These are phyloP conservation scores for Aspergillus quadricinctus DNA, from an alignment of 2,329 filamentous ascomycete genomes.

Conservation along the genomic window DNA sequence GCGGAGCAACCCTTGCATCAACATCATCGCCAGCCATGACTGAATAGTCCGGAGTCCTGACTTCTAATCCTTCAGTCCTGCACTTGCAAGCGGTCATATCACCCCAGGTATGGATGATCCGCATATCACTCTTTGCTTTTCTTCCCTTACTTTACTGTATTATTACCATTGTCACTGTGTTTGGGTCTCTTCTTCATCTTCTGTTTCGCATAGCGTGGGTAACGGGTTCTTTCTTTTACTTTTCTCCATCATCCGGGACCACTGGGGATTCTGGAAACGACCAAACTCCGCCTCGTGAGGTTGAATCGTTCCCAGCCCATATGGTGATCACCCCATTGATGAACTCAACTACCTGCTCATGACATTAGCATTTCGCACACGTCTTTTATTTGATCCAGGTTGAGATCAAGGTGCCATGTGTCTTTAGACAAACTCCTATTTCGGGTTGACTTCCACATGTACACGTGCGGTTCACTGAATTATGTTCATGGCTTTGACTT, in stretches of 20 bases:
- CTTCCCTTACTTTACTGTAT: conserved; percentile 5
- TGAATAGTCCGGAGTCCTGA: neutral
- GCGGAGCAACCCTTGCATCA: neutral
- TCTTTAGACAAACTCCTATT: neutral
- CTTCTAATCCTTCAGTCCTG: neutral
- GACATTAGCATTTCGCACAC: neutral
- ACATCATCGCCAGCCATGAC: neutral
- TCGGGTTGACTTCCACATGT: neutral
- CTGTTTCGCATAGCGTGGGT: conserved; percentile 32
- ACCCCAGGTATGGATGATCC: neutral
- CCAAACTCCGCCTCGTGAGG: neutral
- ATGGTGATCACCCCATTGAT: neutral
- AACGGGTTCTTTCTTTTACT: conserved; percentile 9
- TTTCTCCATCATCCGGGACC: conserved; percentile 3
- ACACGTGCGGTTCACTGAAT: neutral
- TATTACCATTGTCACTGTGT: conserved; percentile 4
- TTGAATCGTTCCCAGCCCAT: neutral
- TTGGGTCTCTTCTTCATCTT: conserved; percentile 5
- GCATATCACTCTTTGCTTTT: neutral
- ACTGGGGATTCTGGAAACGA: neutral
- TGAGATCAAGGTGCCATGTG: neutral
- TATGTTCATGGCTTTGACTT: neutral
- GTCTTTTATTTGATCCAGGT: neutral
- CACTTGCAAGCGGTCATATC: neutral
- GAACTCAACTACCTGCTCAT: neutral